Evolutionary conservation across 2,329 filamentous ascomycete genomes (phyloP).

Genomic region (Trichoderma sp.): DNA sequence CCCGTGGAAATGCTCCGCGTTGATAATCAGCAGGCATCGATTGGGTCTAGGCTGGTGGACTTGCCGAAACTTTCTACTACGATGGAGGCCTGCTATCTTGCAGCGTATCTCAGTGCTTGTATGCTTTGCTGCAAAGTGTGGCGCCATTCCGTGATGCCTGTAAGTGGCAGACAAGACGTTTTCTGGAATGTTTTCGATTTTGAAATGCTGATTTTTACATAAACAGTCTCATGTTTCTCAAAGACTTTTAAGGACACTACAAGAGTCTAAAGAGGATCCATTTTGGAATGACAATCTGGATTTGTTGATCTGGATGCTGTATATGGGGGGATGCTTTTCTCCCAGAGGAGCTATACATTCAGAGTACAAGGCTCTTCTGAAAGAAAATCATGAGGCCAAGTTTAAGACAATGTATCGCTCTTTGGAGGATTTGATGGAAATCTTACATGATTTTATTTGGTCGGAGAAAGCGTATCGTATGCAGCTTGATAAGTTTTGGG

Average conservation of each 20-base stretch:
- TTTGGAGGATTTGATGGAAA: background rate
- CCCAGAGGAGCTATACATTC: background rate
- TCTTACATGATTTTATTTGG: background rate
- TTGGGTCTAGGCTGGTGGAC: slow-evolving; percentile 5
- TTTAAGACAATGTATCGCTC: background rate
- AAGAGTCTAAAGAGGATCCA: background rate
- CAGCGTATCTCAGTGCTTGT: slow-evolving; percentile 2
- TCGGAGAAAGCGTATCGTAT: background rate
- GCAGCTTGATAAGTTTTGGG: background rate
- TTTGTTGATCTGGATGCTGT: background rate
- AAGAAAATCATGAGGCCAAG: background rate
- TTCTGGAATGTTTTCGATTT: background rate
- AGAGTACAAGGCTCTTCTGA: background rate
- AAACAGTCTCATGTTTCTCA: background rate
- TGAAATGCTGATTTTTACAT: background rate
- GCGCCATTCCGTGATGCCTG: slow-evolving; percentile 10
- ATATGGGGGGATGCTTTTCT: background rate
- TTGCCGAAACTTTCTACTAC: background rate
- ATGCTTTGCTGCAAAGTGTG: slow-evolving; percentile 15
- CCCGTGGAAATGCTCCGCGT: slow-evolving; percentile 6
- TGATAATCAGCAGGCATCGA: slow-evolving; percentile 9
- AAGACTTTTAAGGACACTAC: background rate
- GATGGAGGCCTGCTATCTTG: background rate
- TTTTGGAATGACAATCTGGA: background rate
- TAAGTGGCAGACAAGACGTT: background rate